These are phyloP conservation scores for Fusarium veterinarium DNA, from an alignment of 2,329 filamentous ascomycete species.

Conservation along the genomic window DNA sequence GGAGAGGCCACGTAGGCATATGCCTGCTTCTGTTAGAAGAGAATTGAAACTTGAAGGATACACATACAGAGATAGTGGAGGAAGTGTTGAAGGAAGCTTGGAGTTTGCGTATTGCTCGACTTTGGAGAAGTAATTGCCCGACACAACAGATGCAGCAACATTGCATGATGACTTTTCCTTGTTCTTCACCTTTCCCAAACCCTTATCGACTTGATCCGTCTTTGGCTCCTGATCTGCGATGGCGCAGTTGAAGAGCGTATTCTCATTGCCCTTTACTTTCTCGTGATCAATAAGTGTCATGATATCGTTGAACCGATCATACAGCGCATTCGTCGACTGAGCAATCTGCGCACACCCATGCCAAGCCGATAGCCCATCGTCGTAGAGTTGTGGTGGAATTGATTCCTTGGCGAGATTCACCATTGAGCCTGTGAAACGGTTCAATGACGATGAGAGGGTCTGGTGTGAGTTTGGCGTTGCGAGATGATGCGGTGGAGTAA, in stretches of 20 bases:
- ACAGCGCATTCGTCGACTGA: conserved; percentile 60
- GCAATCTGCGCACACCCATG: conserved; percentile 56
- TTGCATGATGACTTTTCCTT: conserved; percentile 32
- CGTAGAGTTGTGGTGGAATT: conserved; percentile 54
- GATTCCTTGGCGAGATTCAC: conserved; percentile 57
- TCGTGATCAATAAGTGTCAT: conserved; percentile 80
- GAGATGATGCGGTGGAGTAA: neutral
- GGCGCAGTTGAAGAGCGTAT: conserved; percentile 60
- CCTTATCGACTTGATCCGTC: conserved; percentile 6
- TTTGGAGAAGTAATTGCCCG: conserved; percentile 76
- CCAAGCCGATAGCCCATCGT: conserved; percentile 57
- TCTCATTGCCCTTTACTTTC: conserved; percentile 62
- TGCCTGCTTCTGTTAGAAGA: conserved; percentile 59
- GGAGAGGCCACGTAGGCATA: conserved; percentile 78
- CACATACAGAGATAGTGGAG: conserved; percentile 73
- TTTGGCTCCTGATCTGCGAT: neutral
- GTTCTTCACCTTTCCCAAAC: conserved; percentile 24
- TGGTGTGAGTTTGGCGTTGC: conserved; percentile 8
- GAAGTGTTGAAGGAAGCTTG: conserved; percentile 73
- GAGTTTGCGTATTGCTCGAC: conserved; percentile 84
- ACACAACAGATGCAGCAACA: conserved; percentile 45
- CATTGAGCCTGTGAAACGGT: conserved; percentile 55
- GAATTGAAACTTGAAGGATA: neutral
- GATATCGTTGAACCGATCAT: conserved; percentile 74
- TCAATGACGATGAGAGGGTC: conserved; percentile 37